Evolutionary conservation across 2,329 filamentous ascomycete genomes (phyloP), one percentile per base, ranked within the genome.

Genomic region (Penicillium freii): DNA sequence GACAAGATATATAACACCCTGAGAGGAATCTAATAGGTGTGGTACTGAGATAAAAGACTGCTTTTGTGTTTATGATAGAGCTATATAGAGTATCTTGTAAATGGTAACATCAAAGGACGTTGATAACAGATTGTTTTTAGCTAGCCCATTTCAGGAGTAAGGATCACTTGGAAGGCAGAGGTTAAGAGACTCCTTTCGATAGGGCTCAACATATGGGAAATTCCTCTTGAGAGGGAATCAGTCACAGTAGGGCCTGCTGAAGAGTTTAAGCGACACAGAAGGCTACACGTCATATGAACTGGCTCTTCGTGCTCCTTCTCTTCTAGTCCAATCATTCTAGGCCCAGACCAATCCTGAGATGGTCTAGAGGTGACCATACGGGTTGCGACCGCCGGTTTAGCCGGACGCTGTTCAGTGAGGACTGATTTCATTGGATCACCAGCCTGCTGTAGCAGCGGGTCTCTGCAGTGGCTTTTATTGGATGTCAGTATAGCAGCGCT

Each of bases 161-260:
- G 39, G 27, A 2, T 51, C 0, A 11, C 29, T 17, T 51, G 6
- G 39, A 51, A 51, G 49, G 29, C 10, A 19, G 31, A 36, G 3
- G 21, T 10, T 36, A 51, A 44, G 21, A 51, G 15, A 29, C 9
- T 44, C 19, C 39, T 51, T 44, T 44, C 31, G 17, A 55, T 48
- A 60, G 47, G 36, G 51, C 13, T 42, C 9, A 23, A 36, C 17
- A 50, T 33, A 52, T 58, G 9, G 40, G 39, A 56, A 23, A 55
- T 44, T 55, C 55, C 58, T 60, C 50, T 56, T 56, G 33, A 54
- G 56, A 61, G 19, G 52, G 42, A 57, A 58, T 56, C 15, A 59
- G 42, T 52, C 36, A 56, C 33, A 56, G 59, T 40, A 58, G n/a
- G 42, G 42, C 44, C 44, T 19, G 29, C 38, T 58, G 31, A 50